These are phyloP conservation scores for Hirsutella minnesotensis DNA, from an alignment of 2,329 filamentous ascomycete species.

Conservation along the genomic window DNA sequence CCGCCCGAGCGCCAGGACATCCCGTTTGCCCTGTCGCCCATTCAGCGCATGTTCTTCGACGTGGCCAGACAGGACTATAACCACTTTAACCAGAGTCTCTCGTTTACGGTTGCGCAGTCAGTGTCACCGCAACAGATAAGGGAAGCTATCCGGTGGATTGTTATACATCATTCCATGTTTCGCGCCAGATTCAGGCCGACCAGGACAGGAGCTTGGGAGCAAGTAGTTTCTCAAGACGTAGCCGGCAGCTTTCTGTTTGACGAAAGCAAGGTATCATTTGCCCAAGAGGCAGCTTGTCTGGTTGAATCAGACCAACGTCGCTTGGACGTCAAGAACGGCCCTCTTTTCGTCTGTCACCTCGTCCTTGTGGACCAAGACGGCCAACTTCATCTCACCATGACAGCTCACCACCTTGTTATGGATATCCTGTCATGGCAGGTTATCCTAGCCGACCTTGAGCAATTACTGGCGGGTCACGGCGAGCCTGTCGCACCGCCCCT, in stretches of 20 bases:
- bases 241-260: constrained; percentile 2
- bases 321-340: background rate
- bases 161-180: constrained; percentile 6
- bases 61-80: background rate
- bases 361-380: background rate
- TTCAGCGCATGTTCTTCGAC: constrained; percentile 2
- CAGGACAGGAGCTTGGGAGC: constrained; percentile 1
- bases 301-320: background rate
- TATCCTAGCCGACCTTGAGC: background rate
- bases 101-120: background rate
- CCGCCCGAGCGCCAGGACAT: background rate
- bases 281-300: background rate
- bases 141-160: constrained; percentile 1
- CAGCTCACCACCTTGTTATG: background rate
- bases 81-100: constrained; percentile 1
- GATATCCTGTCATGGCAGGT: background rate
- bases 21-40: background rate
- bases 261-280: background rate
- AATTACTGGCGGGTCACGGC: background rate
- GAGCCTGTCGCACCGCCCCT: too few species aligned
- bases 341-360: background rate
- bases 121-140: too few species aligned
- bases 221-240: background rate
- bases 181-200: constrained; percentile 4
- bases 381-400: background rate